These are phyloP conservation scores for Cordyceps sp. DNA, from an alignment of 2,329 filamentous ascomycete species.

Conservation along the genomic window DNA sequence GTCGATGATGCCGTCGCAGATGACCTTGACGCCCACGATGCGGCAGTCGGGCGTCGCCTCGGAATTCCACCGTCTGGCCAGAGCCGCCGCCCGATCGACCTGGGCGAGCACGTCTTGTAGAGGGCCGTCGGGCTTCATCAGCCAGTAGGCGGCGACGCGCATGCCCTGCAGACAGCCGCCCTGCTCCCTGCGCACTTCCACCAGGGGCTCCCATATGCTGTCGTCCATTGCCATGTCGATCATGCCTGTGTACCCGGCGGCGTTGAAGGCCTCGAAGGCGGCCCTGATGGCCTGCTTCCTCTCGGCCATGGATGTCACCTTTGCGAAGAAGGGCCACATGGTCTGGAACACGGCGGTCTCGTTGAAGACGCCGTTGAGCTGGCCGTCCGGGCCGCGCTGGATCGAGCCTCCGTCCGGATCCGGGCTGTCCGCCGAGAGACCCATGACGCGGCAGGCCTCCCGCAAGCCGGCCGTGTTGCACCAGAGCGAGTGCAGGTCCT, in stretches of 20 bases:
- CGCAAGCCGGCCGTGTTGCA: constrained; percentile 32
- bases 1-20: constrained; percentile 49
- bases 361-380: constrained; percentile 30
- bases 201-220: constrained; percentile 32
- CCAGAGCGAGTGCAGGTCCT: constrained; percentile 40
- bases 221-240: constrained; percentile 48
- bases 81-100: constrained; percentile 30
- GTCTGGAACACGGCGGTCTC: constrained; percentile 34
- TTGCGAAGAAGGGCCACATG: constrained; percentile 37
- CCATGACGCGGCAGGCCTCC: constrained; percentile 22
- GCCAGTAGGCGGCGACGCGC: constrained; percentile 38
- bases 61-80: constrained; percentile 18
- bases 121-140: constrained; percentile 29
- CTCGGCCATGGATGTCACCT: constrained; percentile 28
- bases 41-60: constrained; percentile 21
- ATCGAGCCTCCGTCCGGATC: constrained; percentile 35
- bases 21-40: constrained; percentile 46
- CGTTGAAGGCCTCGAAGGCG: constrained; percentile 31
- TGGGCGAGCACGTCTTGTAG: constrained; percentile 25
- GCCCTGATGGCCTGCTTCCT: constrained; percentile 28
- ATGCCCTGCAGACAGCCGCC: constrained; percentile 15
- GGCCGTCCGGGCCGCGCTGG: constrained; percentile 29
- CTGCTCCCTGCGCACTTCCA: constrained; percentile 21
- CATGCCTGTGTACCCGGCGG: constrained; percentile 29
- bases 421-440: constrained; percentile 21